These are phyloP conservation scores for Yarrowia keelungensis DNA, from an alignment of 805 yeast species.

Conservation along the genomic window DNA sequence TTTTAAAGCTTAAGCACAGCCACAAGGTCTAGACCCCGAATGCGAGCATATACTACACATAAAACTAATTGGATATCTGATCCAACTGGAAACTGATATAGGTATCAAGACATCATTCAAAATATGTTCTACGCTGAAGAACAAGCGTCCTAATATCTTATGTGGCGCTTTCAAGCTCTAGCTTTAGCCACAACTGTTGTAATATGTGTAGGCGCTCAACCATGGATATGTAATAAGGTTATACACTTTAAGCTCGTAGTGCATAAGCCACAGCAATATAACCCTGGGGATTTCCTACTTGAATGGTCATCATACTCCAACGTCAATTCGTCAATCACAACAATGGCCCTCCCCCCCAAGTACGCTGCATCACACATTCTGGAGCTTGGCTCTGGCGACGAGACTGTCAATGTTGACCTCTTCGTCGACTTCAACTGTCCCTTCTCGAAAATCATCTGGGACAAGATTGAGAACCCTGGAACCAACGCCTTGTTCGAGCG, in stretches of 20 bases:
- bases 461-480: slow-evolving; percentile 55
- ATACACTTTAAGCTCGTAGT: not conserved
- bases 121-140: too few relatives aligned
- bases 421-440: slow-evolving; percentile 80
- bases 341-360: slow-evolving; percentile 44
- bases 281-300: not conserved
- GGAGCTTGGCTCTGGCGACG: slow-evolving; percentile 42
- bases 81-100: too few relatives aligned
- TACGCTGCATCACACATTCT: slow-evolving; percentile 40
- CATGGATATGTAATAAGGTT: slow-evolving; percentile 10
- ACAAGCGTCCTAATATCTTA: too few relatives aligned
- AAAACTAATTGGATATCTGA: too few relatives aligned
- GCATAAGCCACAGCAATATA: slow-evolving; percentile 36
- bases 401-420: slow-evolving; percentile 59
- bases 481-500: slow-evolving; percentile 58
- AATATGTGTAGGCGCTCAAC: not conserved
- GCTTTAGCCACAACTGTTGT: not conserved
- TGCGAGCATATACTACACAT: not conserved
- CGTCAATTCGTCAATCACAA: not conserved
- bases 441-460: slow-evolving; percentile 69
- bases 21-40: slow-evolving; percentile 15
- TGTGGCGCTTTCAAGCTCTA: too few relatives aligned
- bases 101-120: too few relatives aligned
- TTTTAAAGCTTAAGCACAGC: not conserved
- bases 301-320: too few relatives aligned